phyloP scores from a whole-genome alignment of 495 filamentous ascomycete genomes.

The Apiosordaria backusii region DNA sequence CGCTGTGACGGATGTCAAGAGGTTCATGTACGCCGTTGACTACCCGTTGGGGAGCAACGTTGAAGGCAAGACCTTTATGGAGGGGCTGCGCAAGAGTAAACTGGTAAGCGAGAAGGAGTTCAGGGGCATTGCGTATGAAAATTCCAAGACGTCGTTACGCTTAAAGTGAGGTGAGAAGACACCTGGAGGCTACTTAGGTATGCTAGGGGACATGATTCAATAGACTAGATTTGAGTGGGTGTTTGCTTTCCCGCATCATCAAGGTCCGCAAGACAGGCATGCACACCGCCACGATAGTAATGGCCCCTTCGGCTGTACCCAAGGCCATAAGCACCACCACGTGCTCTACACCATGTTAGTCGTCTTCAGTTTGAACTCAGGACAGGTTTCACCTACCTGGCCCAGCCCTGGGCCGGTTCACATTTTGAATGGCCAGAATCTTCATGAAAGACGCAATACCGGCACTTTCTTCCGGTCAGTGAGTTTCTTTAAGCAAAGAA shows the following conservation, averaged over 20 bases:
- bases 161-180: constrained; percentile 11
- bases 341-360: background rate
- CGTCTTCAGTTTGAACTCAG: background rate
- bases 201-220: background rate
- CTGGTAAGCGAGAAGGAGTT: constrained; percentile 49
- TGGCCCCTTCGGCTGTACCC: background rate
- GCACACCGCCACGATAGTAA: background rate
- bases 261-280: background rate
- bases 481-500: background rate
- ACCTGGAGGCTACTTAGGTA: background rate
- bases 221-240: background rate
- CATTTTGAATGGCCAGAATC: background rate
- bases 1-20: constrained; percentile 46
- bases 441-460: constrained; percentile 14
- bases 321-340: background rate
- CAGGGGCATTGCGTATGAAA: constrained; percentile 51
- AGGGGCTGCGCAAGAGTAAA: constrained; percentile 49
- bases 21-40: constrained; percentile 58
- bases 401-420: background rate
- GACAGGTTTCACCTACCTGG: background rate
- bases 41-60: constrained; percentile 55
- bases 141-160: constrained; percentile 51
- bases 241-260: background rate
- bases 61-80: constrained; percentile 43
- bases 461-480: constrained; percentile 17